These are phyloP conservation scores for Cystofilobasidium macerans DNA, from an alignment of 768 basidiomycete species.

Conservation along the genomic window DNA sequence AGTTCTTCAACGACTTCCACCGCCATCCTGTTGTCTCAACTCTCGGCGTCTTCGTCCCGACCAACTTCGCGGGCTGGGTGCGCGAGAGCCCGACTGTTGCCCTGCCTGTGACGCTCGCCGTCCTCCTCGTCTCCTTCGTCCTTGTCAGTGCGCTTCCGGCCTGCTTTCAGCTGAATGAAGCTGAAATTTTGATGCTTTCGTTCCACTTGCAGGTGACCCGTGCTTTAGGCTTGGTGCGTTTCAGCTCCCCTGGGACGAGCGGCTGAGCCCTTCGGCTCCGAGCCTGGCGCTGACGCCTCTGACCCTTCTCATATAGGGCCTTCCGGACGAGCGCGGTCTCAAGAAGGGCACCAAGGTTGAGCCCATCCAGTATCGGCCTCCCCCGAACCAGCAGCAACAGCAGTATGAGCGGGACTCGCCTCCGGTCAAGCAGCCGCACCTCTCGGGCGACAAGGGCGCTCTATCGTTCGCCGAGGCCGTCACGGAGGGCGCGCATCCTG, in stretches of 20 bases:
- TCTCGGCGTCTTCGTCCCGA: background rate
- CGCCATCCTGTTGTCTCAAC: background rate
- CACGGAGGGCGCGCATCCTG: too few species aligned
- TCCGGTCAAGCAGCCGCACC: background rate
- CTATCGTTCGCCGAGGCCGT: background rate
- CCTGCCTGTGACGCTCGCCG: too few species aligned
- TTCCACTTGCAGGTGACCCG: too few species aligned
- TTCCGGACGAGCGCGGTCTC: background rate
- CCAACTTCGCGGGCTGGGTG: background rate
- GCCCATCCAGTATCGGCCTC: background rate
- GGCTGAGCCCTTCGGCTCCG: too few species aligned
- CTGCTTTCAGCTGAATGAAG: too few species aligned
- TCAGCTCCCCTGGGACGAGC: too few species aligned
- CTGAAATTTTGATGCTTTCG: too few species aligned
- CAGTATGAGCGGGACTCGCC: too few species aligned
- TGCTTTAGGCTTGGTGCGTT: too few species aligned
- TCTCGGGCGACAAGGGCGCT: background rate
- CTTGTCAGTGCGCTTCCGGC: too few species aligned
- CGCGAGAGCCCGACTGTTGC: background rate
- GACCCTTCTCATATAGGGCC: too few species aligned
- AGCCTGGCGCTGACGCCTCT: too few species aligned
- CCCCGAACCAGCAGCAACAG: background rate
- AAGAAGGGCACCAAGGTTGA: background rate
- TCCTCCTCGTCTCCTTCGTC: background rate
- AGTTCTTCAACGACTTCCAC: background rate